Conservation (phyloP, 2,329 filamentous ascomycete genomes). For the Monilinia vaccinii-corymbosi region DNA sequence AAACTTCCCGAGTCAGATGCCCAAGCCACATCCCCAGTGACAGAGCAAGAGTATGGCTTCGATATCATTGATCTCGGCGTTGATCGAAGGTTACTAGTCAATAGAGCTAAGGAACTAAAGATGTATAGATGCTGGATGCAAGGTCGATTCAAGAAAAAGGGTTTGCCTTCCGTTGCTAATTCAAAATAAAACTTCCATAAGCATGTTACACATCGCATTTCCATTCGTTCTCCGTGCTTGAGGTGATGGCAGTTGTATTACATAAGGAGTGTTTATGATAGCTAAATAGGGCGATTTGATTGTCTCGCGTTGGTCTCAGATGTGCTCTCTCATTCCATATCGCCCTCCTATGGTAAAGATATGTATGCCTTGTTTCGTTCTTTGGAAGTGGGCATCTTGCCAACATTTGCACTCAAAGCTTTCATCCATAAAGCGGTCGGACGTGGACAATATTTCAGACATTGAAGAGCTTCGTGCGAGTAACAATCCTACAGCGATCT, state of each 20-base stretch:
- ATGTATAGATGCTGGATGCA: constrained; percentile 99
- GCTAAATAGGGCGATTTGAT: neutral
- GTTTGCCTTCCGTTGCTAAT: neutral
- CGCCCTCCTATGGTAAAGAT: neutral
- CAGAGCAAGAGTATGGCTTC: constrained; percentile 38
- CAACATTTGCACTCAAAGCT: neutral
- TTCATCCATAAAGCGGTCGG: neutral
- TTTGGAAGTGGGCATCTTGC: neutral
- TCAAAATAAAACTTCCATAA: neutral
- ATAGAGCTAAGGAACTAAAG: constrained; percentile 81
- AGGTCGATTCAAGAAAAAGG: constrained; percentile 61
- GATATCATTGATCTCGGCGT: constrained; percentile 70
- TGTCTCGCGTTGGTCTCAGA: neutral
- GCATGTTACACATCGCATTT: neutral
- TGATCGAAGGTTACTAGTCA: constrained; percentile 84
- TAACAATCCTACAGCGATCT: no score
- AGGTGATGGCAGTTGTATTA: neutral
- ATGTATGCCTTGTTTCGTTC: neutral
- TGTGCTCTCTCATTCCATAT: neutral
- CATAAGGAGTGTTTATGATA: neutral
- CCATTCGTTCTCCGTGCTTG: neutral
- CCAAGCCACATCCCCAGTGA: constrained; percentile 10
- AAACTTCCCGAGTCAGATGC: constrained; percentile 12
- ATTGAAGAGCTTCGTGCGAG: no score
- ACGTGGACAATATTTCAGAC: neutral